Evolutionary conservation across 176 grass and related monocot genomes (phyloP), one percentile per base, ranked within the genome.

Genomic region (Aegilops bicornis): DNA sequence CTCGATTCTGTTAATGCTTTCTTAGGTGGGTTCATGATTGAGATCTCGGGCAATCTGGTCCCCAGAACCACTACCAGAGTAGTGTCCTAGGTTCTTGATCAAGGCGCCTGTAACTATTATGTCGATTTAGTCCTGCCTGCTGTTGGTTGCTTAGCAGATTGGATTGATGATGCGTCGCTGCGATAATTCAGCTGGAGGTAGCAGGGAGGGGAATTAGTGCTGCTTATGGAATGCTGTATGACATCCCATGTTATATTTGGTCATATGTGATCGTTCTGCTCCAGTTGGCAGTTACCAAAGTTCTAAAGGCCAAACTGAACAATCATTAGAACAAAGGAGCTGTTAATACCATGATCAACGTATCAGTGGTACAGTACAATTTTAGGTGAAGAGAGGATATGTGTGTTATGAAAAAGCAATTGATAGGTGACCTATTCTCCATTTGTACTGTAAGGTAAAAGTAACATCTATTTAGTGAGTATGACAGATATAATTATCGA

Each of bases 1-100:
- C 31, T 69, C 74, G 10, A 61, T 77, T 81, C 25, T 36, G 45
- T 40, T 48, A 14, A 8, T 7, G 58, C 71, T 69, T 13, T 65
- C 62, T 31, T 19, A 31, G 24, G 67, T 42, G 15, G 36, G 64
- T 81, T 91, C 47, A 22, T 77, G 64, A 77, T 75, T 73, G 79
- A 59, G 79, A 84, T 88, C 87, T 87, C 20, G 69, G 12, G 50
- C 47, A 66, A 84, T 74, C 67, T 89, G 35, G 39, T 25, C 39
- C 70, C 36, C 10, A 10, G 20, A 68, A 35, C 77, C 29, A 35
- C 23, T 32, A 75, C 52, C 67, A 11, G 50, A 54, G 25, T 64
- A 20, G 37, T 43, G 64, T 24, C 13, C 42, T 27, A 42, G 39
- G 63, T 78, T 86, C 7, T 33, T 83, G 16, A 45, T 75, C 35